A percentile compares a stretch with the other conserved stretches of the same genome.
phyloP scores from a whole-genome alignment of 306 rosid species.

The Cicer arietinum region DNA sequence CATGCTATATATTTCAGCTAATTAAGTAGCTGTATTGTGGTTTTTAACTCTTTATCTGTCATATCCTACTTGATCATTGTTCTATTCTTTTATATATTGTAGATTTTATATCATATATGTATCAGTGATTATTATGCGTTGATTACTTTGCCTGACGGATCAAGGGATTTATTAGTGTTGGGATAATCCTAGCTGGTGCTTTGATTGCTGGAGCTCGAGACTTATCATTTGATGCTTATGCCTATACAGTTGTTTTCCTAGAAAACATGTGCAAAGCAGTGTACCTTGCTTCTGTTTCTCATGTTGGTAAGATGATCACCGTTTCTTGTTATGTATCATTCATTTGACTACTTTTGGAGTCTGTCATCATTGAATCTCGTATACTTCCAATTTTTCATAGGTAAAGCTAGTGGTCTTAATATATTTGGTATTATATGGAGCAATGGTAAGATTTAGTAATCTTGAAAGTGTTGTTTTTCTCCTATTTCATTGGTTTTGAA shows the following conservation, averaged over 20 bases:
- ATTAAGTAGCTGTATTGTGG: no score
- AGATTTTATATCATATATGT: no score
- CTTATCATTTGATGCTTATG: slow-evolving; percentile 65
- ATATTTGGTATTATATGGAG: slow-evolving; percentile 90
- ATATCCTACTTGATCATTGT: no score
- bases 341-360: not conserved
- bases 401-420: slow-evolving; percentile 75
- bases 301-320: slow-evolving; percentile 55
- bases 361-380: slow-evolving; percentile 4
- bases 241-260: slow-evolving; percentile 59
- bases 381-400: slow-evolving; percentile 49
- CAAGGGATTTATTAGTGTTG: slow-evolving; percentile 67
- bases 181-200: slow-evolving; percentile 65
- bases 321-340: slow-evolving; percentile 29
- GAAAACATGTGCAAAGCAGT: slow-evolving; percentile 74
- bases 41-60: no score
- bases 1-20: no score
- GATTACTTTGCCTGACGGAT: slow-evolving; percentile 43
- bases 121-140: slow-evolving; percentile 17
- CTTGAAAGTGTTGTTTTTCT: slow-evolving; percentile 1
- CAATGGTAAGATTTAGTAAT: slow-evolving; percentile 65
- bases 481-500: not conserved
- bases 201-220: slow-evolving; percentile 75
- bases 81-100: no score
- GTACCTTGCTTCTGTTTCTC: slow-evolving; percentile 69